Percentiles rank a stretch among this genome's conserved stretches.
Evolutionary conservation across 208 protist genomes (phyloP).

Genomic region (Leishmania aethiopica): DNA sequence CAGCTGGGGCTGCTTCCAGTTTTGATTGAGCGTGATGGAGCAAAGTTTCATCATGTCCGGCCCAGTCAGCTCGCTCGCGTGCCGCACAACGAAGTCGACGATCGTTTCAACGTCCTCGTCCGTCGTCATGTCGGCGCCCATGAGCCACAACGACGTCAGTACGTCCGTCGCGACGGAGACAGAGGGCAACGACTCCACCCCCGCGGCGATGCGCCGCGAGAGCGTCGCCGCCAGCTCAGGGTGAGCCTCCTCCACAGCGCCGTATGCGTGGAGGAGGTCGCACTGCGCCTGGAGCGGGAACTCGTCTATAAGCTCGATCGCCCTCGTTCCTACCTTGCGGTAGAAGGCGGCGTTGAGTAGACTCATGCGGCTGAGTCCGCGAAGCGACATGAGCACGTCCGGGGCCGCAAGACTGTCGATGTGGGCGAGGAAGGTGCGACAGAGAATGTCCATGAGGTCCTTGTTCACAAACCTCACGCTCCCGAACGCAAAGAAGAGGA

Average conservation of each 20-base stretch:
- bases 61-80: slow-evolving; percentile 45
- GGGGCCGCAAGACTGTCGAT: slow-evolving; percentile 44
- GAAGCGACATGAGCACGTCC: slow-evolving; percentile 67
- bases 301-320: slow-evolving; percentile 33
- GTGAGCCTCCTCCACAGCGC: slow-evolving; percentile 48
- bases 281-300: slow-evolving; percentile 62
- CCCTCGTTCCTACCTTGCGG: slow-evolving; percentile 42
- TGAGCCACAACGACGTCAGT: slow-evolving; percentile 66
- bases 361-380: slow-evolving; percentile 68
- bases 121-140: slow-evolving; percentile 42
- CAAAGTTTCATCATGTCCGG: slow-evolving; percentile 61
- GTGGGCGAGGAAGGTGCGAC: slow-evolving; percentile 32
- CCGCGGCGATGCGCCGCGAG: slow-evolving; percentile 33
- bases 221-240: slow-evolving; percentile 30
- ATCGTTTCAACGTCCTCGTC: slow-evolving; percentile 24
- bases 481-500: slow-evolving; percentile 74
- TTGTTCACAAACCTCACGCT: slow-evolving; percentile 75
- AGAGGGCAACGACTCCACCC: slow-evolving; percentile 32
- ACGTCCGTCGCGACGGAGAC: slow-evolving; percentile 56
- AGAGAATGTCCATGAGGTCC: slow-evolving; percentile 62
- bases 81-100: slow-evolving; percentile 41
- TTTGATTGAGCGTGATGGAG: slow-evolving; percentile 45
- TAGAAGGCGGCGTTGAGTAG: slow-evolving; percentile 71
- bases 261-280: slow-evolving; percentile 65
- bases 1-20: slow-evolving; percentile 52